Evolutionary conservation across 768 basidiomycete genomes (phyloP), one percentile per base, ranked within the genome.

Genomic region (Thelephora ganbajun): DNA sequence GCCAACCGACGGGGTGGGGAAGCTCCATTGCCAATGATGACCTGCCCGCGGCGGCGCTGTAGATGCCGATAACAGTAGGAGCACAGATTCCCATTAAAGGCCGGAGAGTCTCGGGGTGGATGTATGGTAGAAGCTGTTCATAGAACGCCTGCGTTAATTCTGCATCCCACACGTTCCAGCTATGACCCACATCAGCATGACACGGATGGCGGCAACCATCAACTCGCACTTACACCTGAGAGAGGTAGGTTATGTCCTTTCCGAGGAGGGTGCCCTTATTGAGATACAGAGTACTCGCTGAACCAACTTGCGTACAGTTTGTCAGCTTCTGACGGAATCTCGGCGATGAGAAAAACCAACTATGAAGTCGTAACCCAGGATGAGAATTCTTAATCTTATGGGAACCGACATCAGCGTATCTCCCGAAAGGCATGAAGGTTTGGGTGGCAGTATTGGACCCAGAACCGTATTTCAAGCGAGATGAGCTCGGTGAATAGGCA

Each of bases 141-240:
- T 46, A 46, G 20, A 30, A 35, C n/a, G 18, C 9, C 7, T 16
- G 30, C 5, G 19, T 12, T 6, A 11, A 14, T 33, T 35, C n/a
- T 9, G 26, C 23, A 30, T 33, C 14, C 34, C 45, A 35, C 19
- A 35, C 14, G 20, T 14, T 12, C 30, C 46, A 36, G n/a, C 14
- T 22, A 22, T 20, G 7, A 23, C 6, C 3, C 19, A 20, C 16
- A 9, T 34, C 13, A 13, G 43, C 11, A 44, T 51, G 23, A 47
- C 47, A 1, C 53, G 49, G 33, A 19, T 42, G 11, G 47, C 43
- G 9, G 73, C 71, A 18, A 69, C 79, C 16, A 51, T 57, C 39
- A 61, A 62, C 33, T 71, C 77, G 18, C 74, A 76, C 1, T 74
- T 66, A 47, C 62, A 82, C 7, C 68, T 75, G 43, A 70, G 77